phyloP scores from a whole-genome alignment of 2,329 filamentous ascomycete genomes.

The Fusarium sp. region DNA sequence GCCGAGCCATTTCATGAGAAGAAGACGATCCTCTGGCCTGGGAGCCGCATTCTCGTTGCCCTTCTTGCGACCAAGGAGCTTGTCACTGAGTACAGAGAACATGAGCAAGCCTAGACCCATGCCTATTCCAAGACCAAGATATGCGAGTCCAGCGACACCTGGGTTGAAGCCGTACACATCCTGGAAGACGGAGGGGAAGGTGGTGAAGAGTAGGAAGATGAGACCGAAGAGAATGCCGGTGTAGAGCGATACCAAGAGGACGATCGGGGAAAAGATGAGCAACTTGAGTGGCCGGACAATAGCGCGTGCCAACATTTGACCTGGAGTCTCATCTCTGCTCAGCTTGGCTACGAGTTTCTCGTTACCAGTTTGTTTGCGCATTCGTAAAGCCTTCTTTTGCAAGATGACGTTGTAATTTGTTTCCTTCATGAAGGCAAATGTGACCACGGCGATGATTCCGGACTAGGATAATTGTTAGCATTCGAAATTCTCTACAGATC shows the following conservation, averaged over 20 bases:
- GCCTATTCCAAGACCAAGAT: constrained; percentile 60
- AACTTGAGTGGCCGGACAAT: constrained; percentile 56
- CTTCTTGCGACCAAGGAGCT: constrained; percentile 2
- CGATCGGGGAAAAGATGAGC: constrained; percentile 64
- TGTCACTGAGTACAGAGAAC: constrained; percentile 30
- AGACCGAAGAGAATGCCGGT: constrained; percentile 50
- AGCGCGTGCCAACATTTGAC: constrained; percentile 45
- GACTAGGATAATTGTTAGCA: not conserved
- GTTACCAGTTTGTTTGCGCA: constrained; percentile 30
- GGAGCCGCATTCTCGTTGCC: not conserved
- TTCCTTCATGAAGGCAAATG: constrained; percentile 43
- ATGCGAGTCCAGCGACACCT: constrained; percentile 51
- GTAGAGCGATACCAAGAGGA: constrained; percentile 56
- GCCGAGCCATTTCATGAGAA: constrained; percentile 65
- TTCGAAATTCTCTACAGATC: fast-evolving
- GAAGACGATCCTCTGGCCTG: constrained; percentile 60
- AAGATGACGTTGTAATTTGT: constrained; percentile 34
- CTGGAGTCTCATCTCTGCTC: constrained; percentile 10
- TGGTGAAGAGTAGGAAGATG: constrained; percentile 52
- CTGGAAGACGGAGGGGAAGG: constrained; percentile 51
- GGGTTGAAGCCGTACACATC: constrained; percentile 47
- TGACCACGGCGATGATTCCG: not conserved
- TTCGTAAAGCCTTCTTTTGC: not conserved
- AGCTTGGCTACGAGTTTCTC: constrained; percentile 21
- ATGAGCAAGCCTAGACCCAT: constrained; percentile 42